Conservation (phyloP, 345 rosid genomes). For the Hibiscus mutabilis region DNA sequence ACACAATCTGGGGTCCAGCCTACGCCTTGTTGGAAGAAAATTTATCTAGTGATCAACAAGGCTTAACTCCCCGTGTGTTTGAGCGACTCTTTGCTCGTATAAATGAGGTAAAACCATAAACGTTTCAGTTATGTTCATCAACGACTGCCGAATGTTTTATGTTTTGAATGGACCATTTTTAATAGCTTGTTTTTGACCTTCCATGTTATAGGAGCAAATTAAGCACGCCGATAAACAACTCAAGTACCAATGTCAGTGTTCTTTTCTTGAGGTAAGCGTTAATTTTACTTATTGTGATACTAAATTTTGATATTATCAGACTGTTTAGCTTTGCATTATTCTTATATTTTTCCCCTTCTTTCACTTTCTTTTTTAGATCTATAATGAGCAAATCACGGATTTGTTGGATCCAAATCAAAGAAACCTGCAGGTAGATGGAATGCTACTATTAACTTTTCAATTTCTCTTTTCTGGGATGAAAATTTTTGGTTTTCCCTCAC, state of each 20-base stretch:
- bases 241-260: constrained; percentile 90
- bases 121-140: constrained; percentile 11
- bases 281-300: constrained; percentile 5
- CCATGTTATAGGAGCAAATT: constrained; percentile 63
- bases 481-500: constrained; percentile 1
- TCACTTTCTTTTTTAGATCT: constrained; percentile 55
- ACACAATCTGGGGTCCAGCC: constrained; percentile 98
- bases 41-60: constrained; percentile 62
- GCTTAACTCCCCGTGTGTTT: constrained; percentile 90
- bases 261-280: constrained; percentile 78
- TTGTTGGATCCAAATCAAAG: constrained; percentile 82
- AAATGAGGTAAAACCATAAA: constrained; percentile 63
- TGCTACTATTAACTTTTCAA: constrained; percentile 10
- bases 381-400: constrained; percentile 97
- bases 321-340: background rate
- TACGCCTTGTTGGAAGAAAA: constrained; percentile 64
- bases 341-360: background rate
- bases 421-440: constrained; percentile 65
- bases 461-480: background rate
- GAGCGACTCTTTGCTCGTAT: constrained; percentile 72
- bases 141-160: background rate
- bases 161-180: constrained; percentile 1
- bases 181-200: constrained; percentile 3
- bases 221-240: constrained; percentile 82
- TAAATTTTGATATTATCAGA: background rate